Evolutionary conservation across 306 rosid genomes (phyloP), one percentile per base, ranked within the genome.

Genomic region (Lablab purpureus): DNA sequence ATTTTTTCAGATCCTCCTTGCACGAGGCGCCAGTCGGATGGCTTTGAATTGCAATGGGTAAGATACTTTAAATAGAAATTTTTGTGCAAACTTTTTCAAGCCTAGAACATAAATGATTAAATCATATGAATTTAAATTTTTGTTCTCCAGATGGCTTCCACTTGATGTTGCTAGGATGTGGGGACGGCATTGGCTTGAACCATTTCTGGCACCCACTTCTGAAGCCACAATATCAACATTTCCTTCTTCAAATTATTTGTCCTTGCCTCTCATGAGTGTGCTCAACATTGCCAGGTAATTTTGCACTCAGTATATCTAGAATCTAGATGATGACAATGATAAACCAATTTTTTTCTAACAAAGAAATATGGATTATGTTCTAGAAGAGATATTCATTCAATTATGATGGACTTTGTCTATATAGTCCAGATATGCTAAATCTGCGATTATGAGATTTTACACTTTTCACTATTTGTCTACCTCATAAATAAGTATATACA

Each of bases 141-240:
- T 78, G 71, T 74, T 84, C 58, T 51, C 81, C 67, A 96, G 99
- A 87, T 90, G 98, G 98, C 96, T 96, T 89, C 97, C 99, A 62
- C 83, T 89, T 76, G 99, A 93, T 67, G 91, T 96, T 83, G 99
- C 99, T 67, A 89, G 90, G 88, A 93, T 91, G 97, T 96, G 99
- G 98, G 97, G 97, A 40, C 97, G 96, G 52, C 94, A 87, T 83
- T 90, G 98, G 98, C 99, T 96, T 63, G 99, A 96, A 82, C 92
- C 96, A 10, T 36, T 91, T 66, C 80, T 93, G 75, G 71, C 88
- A 66, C 94, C 98, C 46, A 91, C 85, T 88, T 91, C 98, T 18
- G 91, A 89, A 68, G 82, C 86, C 6, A 40, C 54, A 67, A 63
- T 91, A 84, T 88, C 97, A 0, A 30, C 83, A 5, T 93, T 96